These are phyloP conservation scores for Paramecium primaurelia DNA, from an alignment of 73 alveolate species.

Conservation along the genomic window DNA sequence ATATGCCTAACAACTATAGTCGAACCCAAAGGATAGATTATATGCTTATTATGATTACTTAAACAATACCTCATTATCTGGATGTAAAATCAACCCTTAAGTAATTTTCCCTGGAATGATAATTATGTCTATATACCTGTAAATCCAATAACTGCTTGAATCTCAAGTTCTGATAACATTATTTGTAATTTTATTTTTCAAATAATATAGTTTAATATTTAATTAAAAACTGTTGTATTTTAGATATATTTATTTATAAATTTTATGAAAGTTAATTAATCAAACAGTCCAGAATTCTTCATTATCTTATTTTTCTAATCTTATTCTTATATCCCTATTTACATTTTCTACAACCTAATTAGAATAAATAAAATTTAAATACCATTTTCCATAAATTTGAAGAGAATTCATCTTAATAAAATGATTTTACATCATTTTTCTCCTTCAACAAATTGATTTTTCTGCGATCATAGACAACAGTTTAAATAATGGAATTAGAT, in stretches of 20 bases:
- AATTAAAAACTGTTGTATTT: not conserved
- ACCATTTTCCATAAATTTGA: not conserved
- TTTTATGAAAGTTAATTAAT: not conserved
- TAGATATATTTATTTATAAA: not conserved
- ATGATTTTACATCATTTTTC: not conserved
- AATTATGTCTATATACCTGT: constrained; percentile 47
- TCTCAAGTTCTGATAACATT: constrained; percentile 60
- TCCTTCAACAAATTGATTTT: not conserved
- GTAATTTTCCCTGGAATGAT: constrained; percentile 75
- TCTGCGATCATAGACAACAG: not conserved
- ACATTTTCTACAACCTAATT: not conserved
- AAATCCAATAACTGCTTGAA: constrained; percentile 79
- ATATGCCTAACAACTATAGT: constrained; percentile 92
- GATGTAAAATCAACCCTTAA: constrained; percentile 93
- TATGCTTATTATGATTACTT: constrained; percentile 59
- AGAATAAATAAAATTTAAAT: not conserved
- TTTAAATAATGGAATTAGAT: not conserved
- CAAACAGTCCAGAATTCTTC: constrained; percentile 22
- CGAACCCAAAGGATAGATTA: constrained; percentile 95
- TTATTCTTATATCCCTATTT: not conserved
- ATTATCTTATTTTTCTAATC: not conserved
- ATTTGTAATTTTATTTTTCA: not conserved
- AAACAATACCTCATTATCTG: constrained; percentile 83
- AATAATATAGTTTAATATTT: not conserved
- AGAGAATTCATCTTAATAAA: not conserved